phyloP scores from a whole-genome alignment of 257 asterid genomes.

The Nicotiana sylvestris region DNA sequence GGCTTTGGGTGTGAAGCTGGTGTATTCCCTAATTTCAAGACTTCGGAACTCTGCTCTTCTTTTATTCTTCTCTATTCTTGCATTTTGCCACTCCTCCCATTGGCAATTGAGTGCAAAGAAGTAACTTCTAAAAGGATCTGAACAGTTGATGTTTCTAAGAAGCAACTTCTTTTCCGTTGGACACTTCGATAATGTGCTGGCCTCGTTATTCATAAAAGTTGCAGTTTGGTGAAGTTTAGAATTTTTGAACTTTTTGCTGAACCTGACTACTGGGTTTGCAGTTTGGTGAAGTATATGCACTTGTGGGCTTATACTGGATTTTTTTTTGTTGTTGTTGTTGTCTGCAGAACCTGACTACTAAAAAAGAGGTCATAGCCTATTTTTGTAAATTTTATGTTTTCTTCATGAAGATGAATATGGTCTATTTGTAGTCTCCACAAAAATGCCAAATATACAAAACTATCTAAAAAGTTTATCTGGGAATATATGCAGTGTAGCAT shows the following conservation, averaged over 20 bases:
- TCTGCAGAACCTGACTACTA: not conserved
- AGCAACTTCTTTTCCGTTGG: not conserved
- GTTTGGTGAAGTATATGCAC: too few relatives aligned
- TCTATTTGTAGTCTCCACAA: not conserved
- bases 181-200: not conserved
- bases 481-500: not conserved
- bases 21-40: not conserved
- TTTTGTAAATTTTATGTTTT: not conserved
- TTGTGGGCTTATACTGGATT: too few relatives aligned
- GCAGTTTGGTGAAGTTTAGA: not conserved
- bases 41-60: not conserved
- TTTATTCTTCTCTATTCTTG: not conserved
- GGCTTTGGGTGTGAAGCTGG: not conserved
- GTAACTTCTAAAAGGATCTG: conserved; percentile 5
- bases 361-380: not conserved
- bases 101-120: not conserved
- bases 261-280: not conserved
- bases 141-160: not conserved
- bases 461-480: not conserved
- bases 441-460: not conserved
- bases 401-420: not conserved
- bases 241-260: not conserved
- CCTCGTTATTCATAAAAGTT: not conserved
- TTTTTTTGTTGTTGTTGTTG: too few relatives aligned
- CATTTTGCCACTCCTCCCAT: not conserved